Evolutionary conservation across 2,329 filamentous ascomycete genomes (phyloP).

Genomic region (Hypoxylon sp.): DNA sequence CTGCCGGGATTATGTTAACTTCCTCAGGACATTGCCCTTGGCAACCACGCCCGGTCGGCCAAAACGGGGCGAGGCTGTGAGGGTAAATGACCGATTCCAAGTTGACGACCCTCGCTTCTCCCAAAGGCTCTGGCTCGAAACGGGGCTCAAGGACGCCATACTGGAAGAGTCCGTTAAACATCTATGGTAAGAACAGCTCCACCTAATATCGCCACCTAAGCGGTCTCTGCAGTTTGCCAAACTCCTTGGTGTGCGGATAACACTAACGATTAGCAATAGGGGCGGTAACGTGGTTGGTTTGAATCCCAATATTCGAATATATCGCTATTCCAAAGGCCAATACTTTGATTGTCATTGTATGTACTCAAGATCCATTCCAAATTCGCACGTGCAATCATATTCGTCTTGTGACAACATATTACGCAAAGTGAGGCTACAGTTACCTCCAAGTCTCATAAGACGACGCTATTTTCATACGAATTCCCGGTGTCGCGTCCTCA

Average conservation of each 20-base stretch:
- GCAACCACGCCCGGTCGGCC: conserved; percentile 84
- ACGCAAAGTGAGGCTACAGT: conserved; percentile 11
- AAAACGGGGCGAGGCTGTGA: conserved; percentile 83
- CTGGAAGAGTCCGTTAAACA: conserved; percentile 58
- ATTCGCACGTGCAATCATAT: conserved; percentile 15
- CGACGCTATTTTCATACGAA: conserved; percentile 12
- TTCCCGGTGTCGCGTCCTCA: not conserved
- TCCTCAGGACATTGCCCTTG: conserved; percentile 76
- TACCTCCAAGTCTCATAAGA: conserved; percentile 1
- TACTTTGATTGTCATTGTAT: conserved; percentile 94
- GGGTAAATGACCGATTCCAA: conserved; percentile 93
- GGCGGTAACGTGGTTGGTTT: conserved; percentile 86
- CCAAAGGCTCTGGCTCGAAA: conserved; percentile 80
- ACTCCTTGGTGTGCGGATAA: not conserved
- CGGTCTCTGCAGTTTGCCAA: not conserved
- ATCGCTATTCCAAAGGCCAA: conserved; percentile 87
- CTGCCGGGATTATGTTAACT: conserved; percentile 82
- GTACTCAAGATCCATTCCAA: conserved; percentile 55
- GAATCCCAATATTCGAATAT: conserved; percentile 90
- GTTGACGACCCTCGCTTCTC: conserved; percentile 83
- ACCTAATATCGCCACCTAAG: conserved; percentile 2
- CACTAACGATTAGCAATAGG: conserved; percentile 65
- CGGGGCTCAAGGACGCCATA: conserved; percentile 77
- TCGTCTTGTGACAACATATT: conserved; percentile 9
- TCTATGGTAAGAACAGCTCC: conserved; percentile 61